Evolutionary conservation across 2,329 filamentous ascomycete genomes (phyloP), one percentile per base, ranked within the genome.

Genomic region (Furcasterigmium sp.): DNA sequence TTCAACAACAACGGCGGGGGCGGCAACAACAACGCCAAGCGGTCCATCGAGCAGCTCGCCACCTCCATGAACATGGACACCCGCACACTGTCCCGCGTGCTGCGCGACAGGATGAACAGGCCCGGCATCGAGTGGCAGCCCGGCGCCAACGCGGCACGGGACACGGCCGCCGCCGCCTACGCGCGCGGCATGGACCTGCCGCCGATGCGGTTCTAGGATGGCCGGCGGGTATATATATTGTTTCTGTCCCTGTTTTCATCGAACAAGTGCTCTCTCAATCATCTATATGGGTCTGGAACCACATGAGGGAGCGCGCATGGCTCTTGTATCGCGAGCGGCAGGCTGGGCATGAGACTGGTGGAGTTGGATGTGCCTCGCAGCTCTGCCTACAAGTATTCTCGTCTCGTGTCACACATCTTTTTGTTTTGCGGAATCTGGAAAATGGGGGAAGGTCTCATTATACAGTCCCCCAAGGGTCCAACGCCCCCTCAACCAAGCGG

Each of bases 1-100:
- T 48, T 47, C 49, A 51, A 46, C 50, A 8, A 46, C 37, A 26
- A 39, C 41, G 56, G 51, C 25, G 59, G 48, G 43, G 54, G 55
- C 41, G 52, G 47, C 42, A 57, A 51, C 42, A 63, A 59, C 56
- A 57, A 50, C 44, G 45, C 29, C 46, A 53, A 48, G 46, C 45
- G 49, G 39, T 34, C 58, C 20, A 42, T 63, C 41, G 47, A 48
- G 17, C 44, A 54, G 25, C 45, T 47, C 35, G 44, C 47, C 28
- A 50, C 54, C 42, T 41, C 48, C 15, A 45, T 56, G 25, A 47
- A 53, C 8, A 34, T 53, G 42, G 46, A 54, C 30, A 38, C 46
- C 3, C 37, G 37, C 29, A 37, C 37, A 18, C 35, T 44, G 23
- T 25, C 29, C 21, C 42, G 37, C 30, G 21, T 39, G 20, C 18